These are phyloP conservation scores for Neofusicoccum parvum DNA, from an alignment of 2,329 filamentous ascomycete species.

Conservation along the genomic window DNA sequence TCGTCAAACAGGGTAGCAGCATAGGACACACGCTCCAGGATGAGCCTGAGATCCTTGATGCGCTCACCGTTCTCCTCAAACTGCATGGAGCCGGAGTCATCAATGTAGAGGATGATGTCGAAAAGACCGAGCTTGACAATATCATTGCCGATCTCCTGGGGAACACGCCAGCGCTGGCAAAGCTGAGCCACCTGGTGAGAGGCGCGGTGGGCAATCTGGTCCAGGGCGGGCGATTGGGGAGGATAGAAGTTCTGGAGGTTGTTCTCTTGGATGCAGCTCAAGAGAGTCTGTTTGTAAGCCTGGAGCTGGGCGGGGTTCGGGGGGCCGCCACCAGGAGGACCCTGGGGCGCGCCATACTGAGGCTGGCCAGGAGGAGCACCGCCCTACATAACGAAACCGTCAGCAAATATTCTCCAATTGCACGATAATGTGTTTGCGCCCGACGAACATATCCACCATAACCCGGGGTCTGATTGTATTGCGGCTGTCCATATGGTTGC, in stretches of 20 bases:
- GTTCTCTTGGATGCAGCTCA: constrained; percentile 62
- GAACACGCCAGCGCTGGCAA: constrained; percentile 59
- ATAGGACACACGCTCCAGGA: constrained; percentile 64
- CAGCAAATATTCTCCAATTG: constrained; percentile 7
- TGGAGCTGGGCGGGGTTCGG: constrained; percentile 53
- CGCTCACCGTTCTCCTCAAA: constrained; percentile 69
- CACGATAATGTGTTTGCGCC: background rate
- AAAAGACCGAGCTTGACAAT: constrained; percentile 65
- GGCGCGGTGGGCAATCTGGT: constrained; percentile 55
- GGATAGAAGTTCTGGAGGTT: constrained; percentile 61
- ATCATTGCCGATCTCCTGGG: constrained; percentile 63
- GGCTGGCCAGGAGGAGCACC: constrained; percentile 31
- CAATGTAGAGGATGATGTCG: constrained; percentile 64
- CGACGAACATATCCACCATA: constrained; percentile 29
- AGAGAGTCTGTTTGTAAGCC: constrained; percentile 60
- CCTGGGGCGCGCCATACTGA: constrained; percentile 35
- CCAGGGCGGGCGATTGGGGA: constrained; percentile 53
- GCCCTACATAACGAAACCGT: constrained; percentile 25
- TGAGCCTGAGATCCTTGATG: constrained; percentile 67
- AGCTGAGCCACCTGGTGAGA: constrained; percentile 56
- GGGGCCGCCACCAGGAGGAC: constrained; percentile 32
- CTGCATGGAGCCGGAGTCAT: constrained; percentile 70
- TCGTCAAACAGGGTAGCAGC: constrained; percentile 70
- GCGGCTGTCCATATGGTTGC: constrained; percentile 27
- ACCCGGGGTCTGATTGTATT: constrained; percentile 26